Evolutionary conservation across 2,329 filamentous ascomycete genomes (phyloP).

Genomic region (Penicillium rolfsii): DNA sequence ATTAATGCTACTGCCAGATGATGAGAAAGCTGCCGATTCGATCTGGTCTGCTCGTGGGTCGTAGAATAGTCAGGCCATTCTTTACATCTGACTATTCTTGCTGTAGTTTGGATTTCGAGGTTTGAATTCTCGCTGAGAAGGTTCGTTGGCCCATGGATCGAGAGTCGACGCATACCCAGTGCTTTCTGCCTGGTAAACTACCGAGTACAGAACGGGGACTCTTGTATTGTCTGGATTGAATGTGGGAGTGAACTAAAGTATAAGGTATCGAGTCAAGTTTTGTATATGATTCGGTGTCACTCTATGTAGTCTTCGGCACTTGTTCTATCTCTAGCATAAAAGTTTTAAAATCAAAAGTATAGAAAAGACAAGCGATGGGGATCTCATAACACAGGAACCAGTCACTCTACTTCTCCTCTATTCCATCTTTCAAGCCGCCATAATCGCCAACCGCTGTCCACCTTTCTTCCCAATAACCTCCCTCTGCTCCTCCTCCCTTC

Average conservation of each 20-base stretch:
- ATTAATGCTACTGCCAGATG: background rate
- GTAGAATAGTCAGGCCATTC: no score
- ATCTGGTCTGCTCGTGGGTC: background rate
- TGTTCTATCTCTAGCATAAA: background rate
- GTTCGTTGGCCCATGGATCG: background rate
- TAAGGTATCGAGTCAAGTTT: background rate
- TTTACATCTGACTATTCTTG: background rate
- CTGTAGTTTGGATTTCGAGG: background rate
- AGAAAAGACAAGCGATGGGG: background rate
- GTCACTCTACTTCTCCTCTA: background rate
- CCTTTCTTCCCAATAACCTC: constrained; percentile 8
- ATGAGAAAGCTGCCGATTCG: background rate
- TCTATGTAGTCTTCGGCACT: background rate
- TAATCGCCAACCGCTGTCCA: constrained; percentile 34
- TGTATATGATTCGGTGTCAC: background rate
- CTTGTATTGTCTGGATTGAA: no score
- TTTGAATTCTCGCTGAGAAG: background rate
- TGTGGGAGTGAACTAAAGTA: no score
- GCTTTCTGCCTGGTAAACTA: no score
- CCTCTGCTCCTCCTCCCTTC: background rate
- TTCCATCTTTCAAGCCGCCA: constrained; percentile 16
- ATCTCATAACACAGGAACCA: background rate
- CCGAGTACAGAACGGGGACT: no score
- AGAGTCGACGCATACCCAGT: background rate
- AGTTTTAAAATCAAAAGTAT: background rate